Conservation (phyloP, 2,329 filamentous ascomycete genomes). For the Aspergillus candidus region DNA sequence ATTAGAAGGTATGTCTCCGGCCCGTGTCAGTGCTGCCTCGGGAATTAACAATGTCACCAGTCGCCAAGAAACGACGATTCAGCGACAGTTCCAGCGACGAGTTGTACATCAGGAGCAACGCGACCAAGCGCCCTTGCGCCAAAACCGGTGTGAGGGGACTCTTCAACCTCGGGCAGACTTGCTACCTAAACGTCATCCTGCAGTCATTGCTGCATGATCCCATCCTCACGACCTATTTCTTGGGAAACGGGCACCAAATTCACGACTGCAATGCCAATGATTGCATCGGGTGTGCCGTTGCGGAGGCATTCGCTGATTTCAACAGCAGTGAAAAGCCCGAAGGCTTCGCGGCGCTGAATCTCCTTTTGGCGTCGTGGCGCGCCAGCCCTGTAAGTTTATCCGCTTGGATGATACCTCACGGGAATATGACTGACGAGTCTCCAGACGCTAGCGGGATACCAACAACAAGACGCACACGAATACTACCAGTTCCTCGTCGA, state of each 20-base stretch:
- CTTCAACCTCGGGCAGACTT: slow-evolving; percentile 97
- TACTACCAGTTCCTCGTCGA: slow-evolving; percentile 95
- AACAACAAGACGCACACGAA: slow-evolving; percentile 94
- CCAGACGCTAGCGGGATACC: slow-evolving; percentile 74
- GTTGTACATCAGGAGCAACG: slow-evolving; percentile 70
- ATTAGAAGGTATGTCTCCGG: slow-evolving; percentile 14
- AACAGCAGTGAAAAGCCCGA: slow-evolving; percentile 63
- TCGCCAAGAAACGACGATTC: slow-evolving; percentile 31
- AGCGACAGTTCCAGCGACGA: slow-evolving; percentile 56
- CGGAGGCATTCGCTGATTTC: slow-evolving; percentile 59
- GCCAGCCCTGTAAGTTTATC: slow-evolving; percentile 60
- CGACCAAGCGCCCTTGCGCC: slow-evolving; percentile 71
- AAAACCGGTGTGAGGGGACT: slow-evolving; percentile 85
- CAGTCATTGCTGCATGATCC: slow-evolving; percentile 94
- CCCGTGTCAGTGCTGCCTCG: background rate
- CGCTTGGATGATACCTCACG: background rate
- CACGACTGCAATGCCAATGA: slow-evolving; percentile 59
- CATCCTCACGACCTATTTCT: slow-evolving; percentile 82
- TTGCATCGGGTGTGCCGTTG: slow-evolving; percentile 56
- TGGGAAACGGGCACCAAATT: slow-evolving; percentile 80
- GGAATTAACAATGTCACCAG: slow-evolving; percentile 12
- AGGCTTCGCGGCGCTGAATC: slow-evolving; percentile 82
- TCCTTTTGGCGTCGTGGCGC: slow-evolving; percentile 85
- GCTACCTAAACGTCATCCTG: slow-evolving; percentile 94
- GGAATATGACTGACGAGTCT: slow-evolving; percentile 1